Evolutionary conservation across 805 yeast genomes (phyloP).

Genomic region (Candida chauliodis): DNA sequence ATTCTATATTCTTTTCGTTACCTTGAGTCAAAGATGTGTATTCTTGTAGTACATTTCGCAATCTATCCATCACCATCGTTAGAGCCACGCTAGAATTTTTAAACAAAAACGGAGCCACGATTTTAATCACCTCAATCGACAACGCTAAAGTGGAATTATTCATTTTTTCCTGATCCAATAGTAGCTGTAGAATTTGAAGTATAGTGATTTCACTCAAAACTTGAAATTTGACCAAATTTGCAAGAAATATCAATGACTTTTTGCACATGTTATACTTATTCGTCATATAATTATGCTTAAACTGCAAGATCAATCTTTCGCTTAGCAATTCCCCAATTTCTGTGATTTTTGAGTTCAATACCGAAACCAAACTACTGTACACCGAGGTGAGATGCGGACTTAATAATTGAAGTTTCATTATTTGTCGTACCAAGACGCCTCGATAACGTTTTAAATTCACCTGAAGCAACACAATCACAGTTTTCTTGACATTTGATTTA

Average conservation of each 20-base stretch:
- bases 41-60: constrained; percentile 60
- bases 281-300: constrained; percentile 49
- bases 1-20: constrained; percentile 46
- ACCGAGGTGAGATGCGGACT: constrained; percentile 41
- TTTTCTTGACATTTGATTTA: constrained; percentile 43
- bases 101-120: constrained; percentile 50
- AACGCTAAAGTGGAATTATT: constrained; percentile 57
- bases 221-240: constrained; percentile 60
- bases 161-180: constrained; percentile 30
- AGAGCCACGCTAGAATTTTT: constrained; percentile 43
- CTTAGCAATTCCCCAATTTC: constrained; percentile 59
- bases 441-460: constrained; percentile 58
- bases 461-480: constrained; percentile 49
- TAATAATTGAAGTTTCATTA: constrained; percentile 51
- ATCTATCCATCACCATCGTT: constrained; percentile 52
- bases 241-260: constrained; percentile 45
- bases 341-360: constrained; percentile 66
- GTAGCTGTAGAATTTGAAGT: constrained; percentile 32
- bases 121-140: constrained; percentile 46
- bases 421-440: constrained; percentile 55
- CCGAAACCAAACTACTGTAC: constrained; percentile 55
- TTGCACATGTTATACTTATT: constrained; percentile 44
- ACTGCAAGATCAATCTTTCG: constrained; percentile 52
- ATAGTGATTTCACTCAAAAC: constrained; percentile 39
- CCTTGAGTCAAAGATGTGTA: constrained; percentile 27